Conservation (phyloP, 1,139 yeast species). For the Hanseniaspora gamundiae region DNA sequence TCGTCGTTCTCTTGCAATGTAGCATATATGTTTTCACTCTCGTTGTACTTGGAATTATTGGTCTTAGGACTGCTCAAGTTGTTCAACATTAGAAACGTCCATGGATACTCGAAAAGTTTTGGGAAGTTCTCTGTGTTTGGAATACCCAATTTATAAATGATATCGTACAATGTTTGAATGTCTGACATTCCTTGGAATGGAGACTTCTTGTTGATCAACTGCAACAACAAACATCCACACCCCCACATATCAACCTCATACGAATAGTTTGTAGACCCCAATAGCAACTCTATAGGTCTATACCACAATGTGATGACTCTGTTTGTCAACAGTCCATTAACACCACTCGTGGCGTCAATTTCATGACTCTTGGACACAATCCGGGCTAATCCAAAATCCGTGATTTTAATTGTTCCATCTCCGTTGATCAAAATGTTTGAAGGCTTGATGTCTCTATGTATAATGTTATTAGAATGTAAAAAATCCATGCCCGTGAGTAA, state of each 20-base stretch:
- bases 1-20: neutral
- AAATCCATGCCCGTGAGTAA: conserved; percentile 77
- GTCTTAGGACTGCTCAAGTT: conserved; percentile 31
- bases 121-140: conserved; percentile 76
- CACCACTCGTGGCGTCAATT: conserved; percentile 41
- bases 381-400: conserved; percentile 70
- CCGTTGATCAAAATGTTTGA: conserved; percentile 78
- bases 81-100: conserved; percentile 70
- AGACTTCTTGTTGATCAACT: conserved; percentile 63
- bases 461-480: conserved; percentile 85
- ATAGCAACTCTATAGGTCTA: conserved; percentile 84
- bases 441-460: conserved; percentile 92
- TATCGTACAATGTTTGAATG: conserved; percentile 64
- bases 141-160: conserved; percentile 78
- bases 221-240: conserved; percentile 81
- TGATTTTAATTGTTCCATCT: conserved; percentile 81
- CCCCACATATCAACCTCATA: conserved; percentile 96
- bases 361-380: conserved; percentile 61
- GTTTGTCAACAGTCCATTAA: conserved; percentile 57
- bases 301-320: conserved; percentile 95
- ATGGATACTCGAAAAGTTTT: conserved; percentile 59
- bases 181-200: conserved; percentile 85
- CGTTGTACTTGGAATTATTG: neutral
- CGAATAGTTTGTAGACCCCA: conserved; percentile 86
- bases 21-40: neutral